Evolutionary conservation across 306 rosid genomes (phyloP), one percentile per base, ranked within the genome.

Genomic region (Corylus avellana): DNA sequence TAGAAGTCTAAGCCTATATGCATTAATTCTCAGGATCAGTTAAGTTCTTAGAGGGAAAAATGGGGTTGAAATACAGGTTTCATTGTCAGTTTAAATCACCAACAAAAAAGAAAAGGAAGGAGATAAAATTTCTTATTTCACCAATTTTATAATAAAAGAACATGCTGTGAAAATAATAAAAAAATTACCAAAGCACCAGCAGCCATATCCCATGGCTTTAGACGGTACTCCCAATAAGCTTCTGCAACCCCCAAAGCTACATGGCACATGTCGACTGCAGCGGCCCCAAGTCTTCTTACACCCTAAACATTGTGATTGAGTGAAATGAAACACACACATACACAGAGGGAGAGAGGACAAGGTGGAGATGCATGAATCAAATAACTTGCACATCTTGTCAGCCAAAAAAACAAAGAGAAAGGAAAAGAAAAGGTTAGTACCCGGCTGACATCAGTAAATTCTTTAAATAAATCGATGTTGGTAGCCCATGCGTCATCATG

Each of bases 201-300:
- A 61, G 98, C 98, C 98, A 95, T 92, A 86, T 95, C 98, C 98
- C 98, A 95, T 35, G 98, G 98, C 91, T 95, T 95, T 79, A 92
- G 89, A 71, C 98, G 97, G 88, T 95, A 95, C 84, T 95, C 98
- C 98, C 98, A 95, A 77, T 95, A 92, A 0, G 97, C 97, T 89
- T 95, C 98, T 25, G 88, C 98, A 61, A 95, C 89, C 84, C 98
- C 98, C 66, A 95, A 80, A 76, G 98, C 95, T 73, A 95, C 98
- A 80, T 92, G 98, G 79, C 97, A 91, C 98, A 92, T 95, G 85
- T 95, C 98, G 71, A 95, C 98, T 11, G 98, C 93, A 72, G 98
- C 98, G 0, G 98, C 98, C 73, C 98, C 98, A 7, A 95, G 98
- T 84, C 98, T 86, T 82, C 98, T 95, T 71, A 95, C 98, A 83